A percentile compares a stretch with the other conserved stretches of the same genome.
Conservation (phyloP, 1,139 yeast species). For the Pichia sp. region DNA sequence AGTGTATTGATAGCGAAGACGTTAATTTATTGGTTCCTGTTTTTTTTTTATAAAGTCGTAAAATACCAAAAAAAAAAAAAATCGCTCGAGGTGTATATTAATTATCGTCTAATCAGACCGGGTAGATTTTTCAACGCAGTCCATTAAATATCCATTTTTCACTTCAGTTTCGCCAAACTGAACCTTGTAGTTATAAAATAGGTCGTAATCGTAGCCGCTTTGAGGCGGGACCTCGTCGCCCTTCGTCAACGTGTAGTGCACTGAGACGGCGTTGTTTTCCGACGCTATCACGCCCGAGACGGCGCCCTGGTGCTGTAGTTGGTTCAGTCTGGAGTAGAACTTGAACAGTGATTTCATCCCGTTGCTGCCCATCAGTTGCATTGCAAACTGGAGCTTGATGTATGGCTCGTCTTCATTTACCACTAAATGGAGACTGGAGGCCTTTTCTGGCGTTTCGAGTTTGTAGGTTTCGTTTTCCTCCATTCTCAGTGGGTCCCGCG, state of each 20-base stretch:
- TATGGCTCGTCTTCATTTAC: constrained; percentile 28
- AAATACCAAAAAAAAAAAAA: background rate
- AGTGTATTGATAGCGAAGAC: too few relatives aligned
- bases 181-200: constrained; percentile 23
- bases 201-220: constrained; percentile 28
- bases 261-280: constrained; percentile 12
- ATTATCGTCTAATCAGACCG: background rate
- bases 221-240: constrained; percentile 25
- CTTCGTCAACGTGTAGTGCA: constrained; percentile 21
- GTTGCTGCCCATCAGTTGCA: constrained; percentile 13
- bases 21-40: too few relatives aligned
- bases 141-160: constrained; percentile 22
- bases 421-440: constrained; percentile 15
- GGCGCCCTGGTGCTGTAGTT: background rate
- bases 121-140: constrained; percentile 12
- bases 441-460: background rate
- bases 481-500: constrained; percentile 22
- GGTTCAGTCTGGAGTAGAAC: constrained; percentile 11
- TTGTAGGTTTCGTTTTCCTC: background rate
- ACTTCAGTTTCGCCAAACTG: constrained; percentile 21
- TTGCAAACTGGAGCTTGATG: constrained; percentile 23
- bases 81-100: background rate
- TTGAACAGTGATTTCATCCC: constrained; percentile 8
- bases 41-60: background rate
- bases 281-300: constrained; percentile 12